Percentiles rank a stretch among this genome's conserved stretches.
phyloP scores from a whole-genome alignment of 140 eudicot species.

The Stevia rebaudiana region DNA sequence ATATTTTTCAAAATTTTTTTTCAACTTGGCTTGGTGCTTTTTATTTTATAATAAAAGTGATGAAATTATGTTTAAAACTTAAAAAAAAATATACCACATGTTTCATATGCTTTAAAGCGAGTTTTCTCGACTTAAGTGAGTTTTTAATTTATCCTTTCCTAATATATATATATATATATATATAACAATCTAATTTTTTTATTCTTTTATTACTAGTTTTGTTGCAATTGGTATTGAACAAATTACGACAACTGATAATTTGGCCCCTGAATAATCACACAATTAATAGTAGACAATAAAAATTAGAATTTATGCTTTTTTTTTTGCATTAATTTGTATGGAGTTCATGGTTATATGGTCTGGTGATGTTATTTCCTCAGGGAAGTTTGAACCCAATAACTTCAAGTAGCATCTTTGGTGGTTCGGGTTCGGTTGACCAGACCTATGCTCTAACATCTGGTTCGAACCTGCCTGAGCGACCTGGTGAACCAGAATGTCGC shows the following conservation, averaged over 20 bases:
- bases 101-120: no score
- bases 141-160: no score
- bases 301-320: not conserved
- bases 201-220: not conserved
- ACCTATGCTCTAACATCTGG: constrained; percentile 22
- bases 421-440: constrained; percentile 36
- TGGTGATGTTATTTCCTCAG: constrained; percentile 26
- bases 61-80: no score
- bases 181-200: not conserved
- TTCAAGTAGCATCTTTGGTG: constrained; percentile 33
- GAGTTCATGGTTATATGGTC: not conserved
- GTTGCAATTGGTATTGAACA: not conserved
- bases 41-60: no score
- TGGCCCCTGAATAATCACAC: not conserved
- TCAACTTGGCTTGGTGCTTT: no score
- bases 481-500: constrained; percentile 81
- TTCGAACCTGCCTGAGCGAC: constrained; percentile 72
- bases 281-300: not conserved
- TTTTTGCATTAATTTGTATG: not conserved
- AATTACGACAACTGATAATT: not conserved
- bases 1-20: no score
- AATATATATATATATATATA: no score
- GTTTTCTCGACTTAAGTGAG: no score
- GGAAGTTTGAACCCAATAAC: constrained; percentile 51
- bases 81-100: no score